Conservation (phyloP, 2,329 filamentous ascomycete species). For the Colletotrichum shisoi region DNA sequence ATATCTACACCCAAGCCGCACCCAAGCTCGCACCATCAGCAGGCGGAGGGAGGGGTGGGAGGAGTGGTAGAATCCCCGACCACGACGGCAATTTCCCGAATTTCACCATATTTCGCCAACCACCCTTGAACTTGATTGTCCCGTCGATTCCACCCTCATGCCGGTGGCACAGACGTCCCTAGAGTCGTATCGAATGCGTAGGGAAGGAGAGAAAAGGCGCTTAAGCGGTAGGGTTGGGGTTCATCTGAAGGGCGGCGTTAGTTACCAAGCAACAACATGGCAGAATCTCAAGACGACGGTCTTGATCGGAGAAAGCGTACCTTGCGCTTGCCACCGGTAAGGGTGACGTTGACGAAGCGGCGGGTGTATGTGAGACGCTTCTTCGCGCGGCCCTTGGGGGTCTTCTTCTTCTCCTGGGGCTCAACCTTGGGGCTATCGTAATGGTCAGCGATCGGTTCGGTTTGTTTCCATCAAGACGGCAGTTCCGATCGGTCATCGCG, state of each 20-base stretch:
- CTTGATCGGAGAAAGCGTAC: constrained; percentile 54
- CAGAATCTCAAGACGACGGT: not conserved
- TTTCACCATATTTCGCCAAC: constrained; percentile 37
- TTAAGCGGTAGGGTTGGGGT: constrained; percentile 54
- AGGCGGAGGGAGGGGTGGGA: constrained; percentile 12
- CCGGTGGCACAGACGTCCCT: constrained; percentile 39
- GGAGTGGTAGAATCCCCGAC: constrained; percentile 8
- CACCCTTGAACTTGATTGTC: constrained; percentile 34
- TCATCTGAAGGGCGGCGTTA: constrained; percentile 49
- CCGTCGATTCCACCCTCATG: constrained; percentile 40
- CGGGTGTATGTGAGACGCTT: constrained; percentile 97
- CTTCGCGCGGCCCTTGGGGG: constrained; percentile 94
- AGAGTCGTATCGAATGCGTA: constrained; percentile 40
- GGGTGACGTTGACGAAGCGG: constrained; percentile 97
- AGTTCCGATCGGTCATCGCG: constrained; percentile 1
- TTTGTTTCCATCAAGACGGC: constrained; percentile 10
- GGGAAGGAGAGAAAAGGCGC: constrained; percentile 37
- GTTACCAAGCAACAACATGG: not conserved
- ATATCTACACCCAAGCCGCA: constrained; percentile 6
- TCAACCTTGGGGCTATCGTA: constrained; percentile 68
- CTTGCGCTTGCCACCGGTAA: constrained; percentile 99
- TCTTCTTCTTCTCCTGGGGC: constrained; percentile 94
- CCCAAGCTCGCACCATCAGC: constrained; percentile 15
- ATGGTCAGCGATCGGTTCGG: constrained; percentile 23
- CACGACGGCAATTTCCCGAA: constrained; percentile 34